Base-by-base conservation (phyloP, 2,329 filamentous ascomycete species). In the Claviceps pusilla region DNA sequence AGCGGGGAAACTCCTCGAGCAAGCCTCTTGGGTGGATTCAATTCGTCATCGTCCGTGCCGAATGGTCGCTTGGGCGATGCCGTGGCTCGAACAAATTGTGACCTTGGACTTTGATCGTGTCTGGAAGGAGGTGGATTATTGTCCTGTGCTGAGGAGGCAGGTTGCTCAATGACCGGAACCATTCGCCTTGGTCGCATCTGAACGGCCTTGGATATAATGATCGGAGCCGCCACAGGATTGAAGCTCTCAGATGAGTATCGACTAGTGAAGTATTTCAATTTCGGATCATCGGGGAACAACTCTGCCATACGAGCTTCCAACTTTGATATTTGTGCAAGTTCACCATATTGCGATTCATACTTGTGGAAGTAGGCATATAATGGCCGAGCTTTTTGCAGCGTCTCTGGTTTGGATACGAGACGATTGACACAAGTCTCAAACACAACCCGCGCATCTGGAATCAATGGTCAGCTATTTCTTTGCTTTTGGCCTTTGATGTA, bases 361-460 rank as follows among this genome's bases (percentile, higher is more conserved):
- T 90, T 86, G 70, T 98, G 91, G 67, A 98, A 91, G 70, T 91
- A 97, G 2, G 83, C 76, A 63, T 95, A 95, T 0, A 98, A 79
- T 0, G 86, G 80, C 66, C 93, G 94, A 9, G 90, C 82, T 64
- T 89, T 93, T 54, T 76, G 70, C 0, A 84, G 71, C 11, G 81
- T 80, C 60, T 89, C 87, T 0, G 87, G 81, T 60, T 90, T 93
- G 29, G 85, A 78, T 7, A 86, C 80, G 47, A 97, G 78, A 57
- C 84, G 84, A 64, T 86, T 87, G 57, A 96, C 87, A 16, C 90
- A 89, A 16, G 90, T 96, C 67, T 97, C 93, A 63, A 98, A 98
- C 2, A 96, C 89, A 10, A 93, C 90, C 59, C 93, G 82, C 39
- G 93, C 93, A 76, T 98, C 89, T 90, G 61, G 39, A 24, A 7